Base-by-base conservation (phyloP, 768 basidiomycete genomes). In the Tricholoma hemisulphureum region DNA sequence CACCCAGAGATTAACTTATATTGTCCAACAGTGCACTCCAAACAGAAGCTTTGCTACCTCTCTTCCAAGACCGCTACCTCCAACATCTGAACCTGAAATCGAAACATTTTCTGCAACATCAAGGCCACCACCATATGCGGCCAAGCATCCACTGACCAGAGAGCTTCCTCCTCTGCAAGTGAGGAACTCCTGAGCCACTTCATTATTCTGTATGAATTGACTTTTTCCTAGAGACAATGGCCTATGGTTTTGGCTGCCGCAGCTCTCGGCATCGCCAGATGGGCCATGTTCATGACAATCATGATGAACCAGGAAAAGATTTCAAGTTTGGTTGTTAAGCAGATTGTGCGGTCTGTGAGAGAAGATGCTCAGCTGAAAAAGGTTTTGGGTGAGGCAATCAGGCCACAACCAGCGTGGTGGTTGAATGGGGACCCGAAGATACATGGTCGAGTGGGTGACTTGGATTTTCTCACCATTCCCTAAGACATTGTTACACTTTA, bases 241-340 rank as follows among this genome's bases (percentile, higher is more conserved):
- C 88, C 89, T 0, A 65, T 77, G 20, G 65, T 84, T 18, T 71
- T 86, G 32, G 80, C 74, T 0, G 71, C 83, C 41, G 74, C 78
- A 16, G 72, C 74, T 0, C 57, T 83, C 6, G 90, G 88, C 14
- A 69, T 87, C 2, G 68, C 82, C 1, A 82, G 79, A 6, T 91
- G 90, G 90, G 82, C 73, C 3, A 78, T 77, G 6, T 93, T 93
- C 68, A 78, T 90, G 63, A 77, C 80, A 26, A 85, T 83, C 58
- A 85, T 84, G 8, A 85, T 84, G 56, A 93, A 92, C 73, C 84
- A 89, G 67, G 91, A 92, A 66, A 87, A 85, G 63, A 77, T 91
- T 26, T 84, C 88, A 21, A 87, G 84, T 60, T 91, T 91, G 3
- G 84, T 91, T 28, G 83, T 87, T 58, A 81, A 83, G 45, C 86